Conservation (phyloP, 1,284 basidiomycete genomes). For the Rhodotorula sp. region DNA sequence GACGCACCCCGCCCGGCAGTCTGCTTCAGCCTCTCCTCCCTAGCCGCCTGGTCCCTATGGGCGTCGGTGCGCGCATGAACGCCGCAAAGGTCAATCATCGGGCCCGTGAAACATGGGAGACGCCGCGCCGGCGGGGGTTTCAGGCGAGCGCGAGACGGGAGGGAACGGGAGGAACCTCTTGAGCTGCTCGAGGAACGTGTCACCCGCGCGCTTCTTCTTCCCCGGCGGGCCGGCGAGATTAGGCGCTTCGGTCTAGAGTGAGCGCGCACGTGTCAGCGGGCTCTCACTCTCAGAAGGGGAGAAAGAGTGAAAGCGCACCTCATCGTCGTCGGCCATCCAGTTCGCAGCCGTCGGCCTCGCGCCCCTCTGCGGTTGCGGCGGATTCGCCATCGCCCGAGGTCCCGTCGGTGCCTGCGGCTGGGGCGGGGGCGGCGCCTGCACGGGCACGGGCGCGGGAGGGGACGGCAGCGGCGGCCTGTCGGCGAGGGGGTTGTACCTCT, state of each 20-base stretch:
- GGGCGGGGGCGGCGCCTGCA: constrained; percentile 10
- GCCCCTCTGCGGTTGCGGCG: constrained; percentile 42
- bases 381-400: constrained; percentile 10
- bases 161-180: constrained; percentile 63
- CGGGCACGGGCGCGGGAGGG: neutral
- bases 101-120: neutral
- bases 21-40: constrained; percentile 77
- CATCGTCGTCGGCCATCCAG: constrained; percentile 49
- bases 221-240: constrained; percentile 51
- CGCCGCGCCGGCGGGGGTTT: no score
- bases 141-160: neutral
- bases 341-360: constrained; percentile 47
- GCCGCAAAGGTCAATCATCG: no score
- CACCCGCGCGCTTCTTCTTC: constrained; percentile 90
- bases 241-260: neutral
- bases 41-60: constrained; percentile 79
- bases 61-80: neutral
- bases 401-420: constrained; percentile 14
- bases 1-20: constrained; percentile 52
- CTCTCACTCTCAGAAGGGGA: constrained; percentile 27
- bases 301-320: constrained; percentile 41
- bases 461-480: neutral
- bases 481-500: constrained; percentile 32
- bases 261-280: no score
- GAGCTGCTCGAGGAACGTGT: constrained; percentile 87